Base-by-base conservation (phyloP, 139 green algal species). In the Chlorella sp. region DNA sequence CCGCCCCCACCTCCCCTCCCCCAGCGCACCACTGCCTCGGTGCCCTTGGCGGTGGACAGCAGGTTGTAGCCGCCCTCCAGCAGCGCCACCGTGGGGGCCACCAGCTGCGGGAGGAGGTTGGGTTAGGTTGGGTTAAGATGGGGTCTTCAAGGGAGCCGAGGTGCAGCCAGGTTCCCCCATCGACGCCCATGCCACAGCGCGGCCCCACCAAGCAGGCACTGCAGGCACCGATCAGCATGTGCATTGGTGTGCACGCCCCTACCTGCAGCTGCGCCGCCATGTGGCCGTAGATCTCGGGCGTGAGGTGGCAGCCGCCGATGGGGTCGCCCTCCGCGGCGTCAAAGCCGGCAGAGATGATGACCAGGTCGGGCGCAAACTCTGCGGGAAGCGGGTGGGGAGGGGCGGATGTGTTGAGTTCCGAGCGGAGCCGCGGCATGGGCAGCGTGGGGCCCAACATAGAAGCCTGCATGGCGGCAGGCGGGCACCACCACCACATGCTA, bases 301-400 rank as follows among this genome's bases (percentile, higher is more conserved):
- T 93, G 60, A 97, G 79, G 38, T 82, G 73, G 82, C 82, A 86
- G 60, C 82, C 82, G 82, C 82, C 82, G 43, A 86, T 86, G 43
- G 82, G 82, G 82, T 86, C 82, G 40, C 82, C 73, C 73, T 86
- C 73, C 7, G 82, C 82, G 2, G 94, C 94, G 79, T 99, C 96
- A 87, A 96, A 99, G 51, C 94, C 94, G 79, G 92, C 90, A 64
- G 89, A 95, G 36, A 97, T 91, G 46, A 98, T 87, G 36, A 99
- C 92, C 34, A 98, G 92, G 75, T 99, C 93, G 32, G 96, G 96
- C 48, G 90, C 73, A 82, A 97, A 99, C 26, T 88, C 73, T 75
- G 81, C 30, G 48, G 32, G 60, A 2, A 19, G 14, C 34, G 6
- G 41, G 40, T 41, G 14, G 40, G 34, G 26, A 3, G 28, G 3